Base-by-base conservation (phyloP, 2,329 filamentous ascomycete genomes). In the Ceratocystiopsis sp. region DNA sequence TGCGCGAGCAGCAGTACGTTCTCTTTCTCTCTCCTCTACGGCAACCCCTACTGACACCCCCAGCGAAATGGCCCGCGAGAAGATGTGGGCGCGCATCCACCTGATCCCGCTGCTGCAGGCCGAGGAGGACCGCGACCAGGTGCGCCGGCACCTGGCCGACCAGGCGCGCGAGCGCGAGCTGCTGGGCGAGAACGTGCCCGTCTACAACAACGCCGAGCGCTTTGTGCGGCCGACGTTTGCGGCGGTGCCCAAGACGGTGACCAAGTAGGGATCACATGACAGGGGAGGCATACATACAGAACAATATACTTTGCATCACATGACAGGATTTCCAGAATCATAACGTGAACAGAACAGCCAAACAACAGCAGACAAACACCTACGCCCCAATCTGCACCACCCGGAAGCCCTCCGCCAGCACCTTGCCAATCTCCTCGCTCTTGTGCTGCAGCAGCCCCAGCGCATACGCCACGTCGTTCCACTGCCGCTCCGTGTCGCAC, bases 31-130 rank as follows among this genome's bases (percentile, higher is more conserved):
- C 19, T 16, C 25, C 16, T 16, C 14, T 17, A 4, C n/a, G 1
- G 12, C 15, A 35, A 16, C 41, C 37, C 37, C 39, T 35, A 39
- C 44, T 48, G 37, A 45, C n/a, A 8, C 10, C 0, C 21, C 45
- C 55, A 95, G 87, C 58, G 91, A 98, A 65, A 79, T 94, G 52
- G 84, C 79, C 50, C 84, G 91, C 55, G 91, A 98, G 60, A 98
- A 96, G 71, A 91, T 94, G 76, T 98, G 91, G 91, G 77, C 84
- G 48, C 81, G 91, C 59, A 93, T 98, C 64, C 78, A 96, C 65
- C 72, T 98, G 50, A 91, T 89, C 57, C 91, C 91, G 46, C 67
- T 94, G 50, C 76, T 98, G 50, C 89, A 96, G 61, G 91, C 91
- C 45, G 91, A 98, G 60, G 86, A 94, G 63, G 91, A 98, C 67